Percentiles rank a stretch among this genome's conserved stretches.
Evolutionary conservation across 1,284 basidiomycete genomes (phyloP).

Genomic region (Fomitopsis pinicola): DNA sequence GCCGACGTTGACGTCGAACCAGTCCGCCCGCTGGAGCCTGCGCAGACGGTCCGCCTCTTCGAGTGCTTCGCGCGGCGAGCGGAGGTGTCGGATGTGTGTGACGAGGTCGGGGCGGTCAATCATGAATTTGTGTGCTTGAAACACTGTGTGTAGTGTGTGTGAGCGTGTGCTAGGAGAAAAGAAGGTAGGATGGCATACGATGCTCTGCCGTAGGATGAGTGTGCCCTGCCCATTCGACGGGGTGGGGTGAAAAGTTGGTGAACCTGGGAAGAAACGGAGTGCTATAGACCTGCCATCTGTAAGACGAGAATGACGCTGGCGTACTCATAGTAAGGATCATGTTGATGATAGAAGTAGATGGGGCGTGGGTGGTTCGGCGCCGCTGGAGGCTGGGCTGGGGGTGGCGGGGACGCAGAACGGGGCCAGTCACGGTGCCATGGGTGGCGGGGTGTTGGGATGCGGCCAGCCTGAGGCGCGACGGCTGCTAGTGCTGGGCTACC

Average conservation of each 20-base stretch:
- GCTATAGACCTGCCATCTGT: not conserved
- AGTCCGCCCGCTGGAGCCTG: conserved; percentile 52
- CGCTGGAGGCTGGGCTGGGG: not conserved
- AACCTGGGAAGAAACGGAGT: conserved; percentile 9
- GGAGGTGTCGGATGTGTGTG: conserved; percentile 56
- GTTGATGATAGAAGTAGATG: not conserved
- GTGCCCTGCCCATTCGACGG: conserved; percentile 16
- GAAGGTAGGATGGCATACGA: conserved; percentile 42
- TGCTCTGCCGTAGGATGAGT: conserved; percentile 27
- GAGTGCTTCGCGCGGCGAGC: conserved; percentile 46
- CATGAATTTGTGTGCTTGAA: conserved; percentile 40
- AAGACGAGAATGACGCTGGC: not conserved
- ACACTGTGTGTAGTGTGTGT: not conserved
- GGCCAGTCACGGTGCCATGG: too few species aligned
- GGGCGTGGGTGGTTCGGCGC: too few species aligned
- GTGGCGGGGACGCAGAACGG: too few species aligned
- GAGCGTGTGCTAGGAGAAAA: conserved; percentile 36
- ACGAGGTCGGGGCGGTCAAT: conserved; percentile 52
- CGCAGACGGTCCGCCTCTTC: conserved; percentile 63
- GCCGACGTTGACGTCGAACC: conserved; percentile 57
- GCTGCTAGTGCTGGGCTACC: too few species aligned
- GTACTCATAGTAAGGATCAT: not conserved
- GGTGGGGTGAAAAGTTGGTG: conserved; percentile 26
- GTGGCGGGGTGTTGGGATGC: too few species aligned
- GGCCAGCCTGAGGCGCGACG: too few species aligned